phyloP scores from a whole-genome alignment of 208 protist genomes.

The Wallacemonas sp. region DNA sequence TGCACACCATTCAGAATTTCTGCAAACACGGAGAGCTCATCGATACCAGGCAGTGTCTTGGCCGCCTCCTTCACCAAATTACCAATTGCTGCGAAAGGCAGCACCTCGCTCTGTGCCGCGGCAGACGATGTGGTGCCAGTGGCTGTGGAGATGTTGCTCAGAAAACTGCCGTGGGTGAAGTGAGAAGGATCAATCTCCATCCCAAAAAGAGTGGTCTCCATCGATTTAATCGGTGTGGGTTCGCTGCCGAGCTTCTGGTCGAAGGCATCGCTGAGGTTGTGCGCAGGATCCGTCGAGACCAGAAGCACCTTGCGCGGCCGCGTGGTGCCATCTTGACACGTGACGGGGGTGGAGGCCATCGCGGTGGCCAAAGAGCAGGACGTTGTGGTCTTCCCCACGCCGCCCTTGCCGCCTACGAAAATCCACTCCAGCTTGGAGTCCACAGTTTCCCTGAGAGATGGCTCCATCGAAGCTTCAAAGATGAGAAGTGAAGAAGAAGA shows the following conservation, averaged over 20 bases:
- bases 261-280: constrained; percentile 99
- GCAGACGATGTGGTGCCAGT: not conserved
- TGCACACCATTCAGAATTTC: constrained; percentile 94
- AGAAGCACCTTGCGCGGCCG: constrained; percentile 91
- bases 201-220: constrained; percentile 83
- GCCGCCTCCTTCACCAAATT: constrained; percentile 58
- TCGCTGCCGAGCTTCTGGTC: constrained; percentile 91
- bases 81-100: constrained; percentile 36
- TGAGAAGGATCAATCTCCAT: constrained; percentile 94
- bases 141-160: constrained; percentile 2
- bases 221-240: constrained; percentile 90
- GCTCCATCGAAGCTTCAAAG: constrained; percentile 36
- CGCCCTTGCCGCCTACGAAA: constrained; percentile 98
- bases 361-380: constrained; percentile 92
- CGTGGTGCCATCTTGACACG: constrained; percentile 1
- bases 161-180: constrained; percentile 31
- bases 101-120: constrained; percentile 1
- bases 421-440: constrained; percentile 67
- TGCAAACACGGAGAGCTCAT: constrained; percentile 97
- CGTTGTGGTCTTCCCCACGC: constrained; percentile 98
- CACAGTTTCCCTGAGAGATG: constrained; percentile 44
- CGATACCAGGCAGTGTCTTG: constrained; percentile 94
- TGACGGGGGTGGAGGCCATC: constrained; percentile 82
- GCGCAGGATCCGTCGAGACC: constrained; percentile 99
- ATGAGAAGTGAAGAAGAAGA: too few relatives aligned